Base-by-base conservation (phyloP, 1,284 basidiomycete genomes). In the Boletellus deceptivus region DNA sequence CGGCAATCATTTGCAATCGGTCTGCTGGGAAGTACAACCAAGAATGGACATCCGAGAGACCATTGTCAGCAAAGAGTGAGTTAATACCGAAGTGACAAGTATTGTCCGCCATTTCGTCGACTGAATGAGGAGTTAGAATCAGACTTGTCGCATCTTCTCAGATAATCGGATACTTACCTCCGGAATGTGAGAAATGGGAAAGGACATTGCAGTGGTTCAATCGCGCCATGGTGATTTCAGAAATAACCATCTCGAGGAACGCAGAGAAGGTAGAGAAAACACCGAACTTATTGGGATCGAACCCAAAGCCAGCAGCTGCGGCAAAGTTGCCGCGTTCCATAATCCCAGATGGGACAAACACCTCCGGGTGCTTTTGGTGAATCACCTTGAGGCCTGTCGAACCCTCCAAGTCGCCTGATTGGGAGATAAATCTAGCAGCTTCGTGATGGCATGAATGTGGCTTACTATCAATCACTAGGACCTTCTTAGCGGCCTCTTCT, bases 141-240 rank as follows among this genome's bases (percentile, higher is more conserved):
- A 25, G 24, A 5, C 7, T 13, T 10, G 29, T 10, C 29, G 11
- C 11, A 10, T 13, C 11, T 11, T 29, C 29, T 29, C 29, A 10
- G 29, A 29, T 14, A 34, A 39, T 22, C 27, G 46, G 34, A 46
- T 18, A 70, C 75, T 57, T 64, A 79, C 86, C 86, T 63, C 90
- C 91, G 33, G 89, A 86, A 71, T 93, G 91, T 22, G 89, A 92
- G 74, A 92, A 93, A 72, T 93, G 90, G 62, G 78, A 86, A 27
- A 93, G 78, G 16, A 93, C 83, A 63, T 93, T 93, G 75, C 88
- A 89, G 63, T 86, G 79, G 70, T 92, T 92, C 63, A 92, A 70
- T 49, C 89, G 80, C 16, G 91, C 91, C 91, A 93, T 93, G n/a
- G 90, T 92, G 50, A 91, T 73, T 66, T 93, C 91, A 3, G 89